These are phyloP conservation scores for Emericellopsis cladophorae DNA, from an alignment of 2,329 filamentous ascomycete species.

Conservation along the genomic window DNA sequence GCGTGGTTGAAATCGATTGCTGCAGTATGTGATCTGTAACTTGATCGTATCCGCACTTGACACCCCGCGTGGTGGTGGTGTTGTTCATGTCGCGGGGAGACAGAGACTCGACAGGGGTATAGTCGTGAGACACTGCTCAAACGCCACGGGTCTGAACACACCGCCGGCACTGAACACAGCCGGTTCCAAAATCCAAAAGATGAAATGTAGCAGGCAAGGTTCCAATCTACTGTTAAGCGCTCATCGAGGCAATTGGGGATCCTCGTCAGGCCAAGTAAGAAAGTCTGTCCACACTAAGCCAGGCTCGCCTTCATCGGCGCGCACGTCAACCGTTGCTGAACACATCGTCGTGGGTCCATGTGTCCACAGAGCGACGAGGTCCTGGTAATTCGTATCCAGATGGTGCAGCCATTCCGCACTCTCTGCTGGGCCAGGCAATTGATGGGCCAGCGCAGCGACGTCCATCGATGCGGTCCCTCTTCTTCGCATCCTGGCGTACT, in stretches of 20 bases:
- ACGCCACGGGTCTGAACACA: slow-evolving; percentile 7
- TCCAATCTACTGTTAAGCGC: too few relatives aligned
- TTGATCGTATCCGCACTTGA: background rate
- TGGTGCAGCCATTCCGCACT: slow-evolving; percentile 2
- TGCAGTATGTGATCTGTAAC: too few relatives aligned
- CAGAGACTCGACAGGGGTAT: too few relatives aligned
- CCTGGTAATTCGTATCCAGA: slow-evolving; percentile 1
- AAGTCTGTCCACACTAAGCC: slow-evolving; percentile 1
- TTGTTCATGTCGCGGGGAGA: background rate
- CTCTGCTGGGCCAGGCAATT: slow-evolving; percentile 4
- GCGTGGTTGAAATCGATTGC: too few relatives aligned
- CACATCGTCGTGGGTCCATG: too few relatives aligned
- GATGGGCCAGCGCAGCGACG: background rate
- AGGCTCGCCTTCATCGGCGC: too few relatives aligned
- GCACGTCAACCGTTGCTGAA: too few relatives aligned
- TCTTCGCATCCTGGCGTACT: slow-evolving; percentile 13
- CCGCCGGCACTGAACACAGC: background rate
- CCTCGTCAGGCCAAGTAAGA: slow-evolving; percentile 2
- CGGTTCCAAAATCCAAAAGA: background rate
- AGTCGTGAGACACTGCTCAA: slow-evolving; percentile 11
- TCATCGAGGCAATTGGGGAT: background rate
- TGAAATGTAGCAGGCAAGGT: too few relatives aligned
- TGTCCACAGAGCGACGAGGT: background rate
- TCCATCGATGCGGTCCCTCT: background rate
- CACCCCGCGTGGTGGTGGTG: background rate